Base-by-base conservation (phyloP, 768 basidiomycete genomes). In the Cystobasidium onofrii region DNA sequence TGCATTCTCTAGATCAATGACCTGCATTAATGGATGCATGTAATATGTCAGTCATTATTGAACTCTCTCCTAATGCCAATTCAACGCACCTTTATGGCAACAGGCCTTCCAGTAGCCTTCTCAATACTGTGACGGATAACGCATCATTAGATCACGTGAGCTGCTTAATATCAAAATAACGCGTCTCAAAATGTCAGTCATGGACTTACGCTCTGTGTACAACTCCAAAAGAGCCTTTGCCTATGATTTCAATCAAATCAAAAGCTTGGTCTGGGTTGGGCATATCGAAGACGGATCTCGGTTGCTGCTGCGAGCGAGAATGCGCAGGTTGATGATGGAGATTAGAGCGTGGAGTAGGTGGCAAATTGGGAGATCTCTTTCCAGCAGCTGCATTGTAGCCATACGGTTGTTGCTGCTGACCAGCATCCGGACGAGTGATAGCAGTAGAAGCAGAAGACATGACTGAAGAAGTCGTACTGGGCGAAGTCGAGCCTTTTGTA, bases 1-100 rank as follows among this genome's bases (percentile, higher is more conserved):
- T 64, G 96, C 96, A 80, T 91, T 92, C 82, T 99, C 96, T 36
- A 99, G 87, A 84, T 98, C 94, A 81, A 99, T 98, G 78, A 98
- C 95, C 76, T 78, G n/a, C 39, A 39, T 6, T 57, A 25, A n/a
- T 15, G 57, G 23, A 20, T 6, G 13, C 27, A 7, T 6, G 52
- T n/a, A 15, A 29, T 1, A 12, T 34, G 9, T 34, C 25, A n/a
- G 20, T 10, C 4, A 7, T 29, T 54, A 20, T 7, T n/a, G 10
- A 29, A 20, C 4, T n/a, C 27, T 6, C 52, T n/a, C 20, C n/a
- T 6, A 29, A 54, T 54, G 10, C 52, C 27, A 31, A 12, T 36
- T 13, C 7, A 13, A 23, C 55, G 31, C 41, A 78, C 78, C 88
- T 94, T 99, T 85, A 99, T 98, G 55, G 96, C 96, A 29, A 99